Conservation (phyloP, 495 filamentous ascomycete species). For the Aspergillus taichungensis region DNA sequence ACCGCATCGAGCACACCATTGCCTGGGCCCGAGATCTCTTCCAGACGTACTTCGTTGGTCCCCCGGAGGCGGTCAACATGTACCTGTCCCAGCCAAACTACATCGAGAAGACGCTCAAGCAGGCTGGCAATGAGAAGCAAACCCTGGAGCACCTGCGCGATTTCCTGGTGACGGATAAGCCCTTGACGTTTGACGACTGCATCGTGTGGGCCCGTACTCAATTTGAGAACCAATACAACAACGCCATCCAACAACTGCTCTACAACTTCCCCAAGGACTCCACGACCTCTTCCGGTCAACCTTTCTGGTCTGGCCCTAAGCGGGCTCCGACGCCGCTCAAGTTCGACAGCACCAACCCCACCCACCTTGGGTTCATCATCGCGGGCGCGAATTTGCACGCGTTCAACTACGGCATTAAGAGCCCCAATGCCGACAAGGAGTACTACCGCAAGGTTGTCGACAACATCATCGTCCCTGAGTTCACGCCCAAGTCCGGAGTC, state of each 20-base stretch:
- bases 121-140: slow-evolving; percentile 92
- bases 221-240: slow-evolving; percentile 96
- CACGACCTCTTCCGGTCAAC: slow-evolving; percentile 73
- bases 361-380: slow-evolving; percentile 78
- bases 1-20: slow-evolving; percentile 98
- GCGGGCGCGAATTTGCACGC: slow-evolving; percentile 89
- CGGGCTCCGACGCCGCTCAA: slow-evolving; percentile 86
- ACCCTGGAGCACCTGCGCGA: slow-evolving; percentile 86
- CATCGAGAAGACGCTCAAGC: slow-evolving; percentile 80
- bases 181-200: slow-evolving; percentile 89
- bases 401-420: slow-evolving; percentile 94
- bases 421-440: slow-evolving; percentile 53
- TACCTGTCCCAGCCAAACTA: slow-evolving; percentile 91
- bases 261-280: slow-evolving; percentile 98
- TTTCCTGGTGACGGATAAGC: slow-evolving; percentile 88
- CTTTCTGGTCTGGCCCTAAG: slow-evolving; percentile 98
- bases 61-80: slow-evolving; percentile 89
- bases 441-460: slow-evolving; percentile 73
- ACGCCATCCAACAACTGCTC: slow-evolving; percentile 90
- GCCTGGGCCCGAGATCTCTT: slow-evolving; percentile 96
- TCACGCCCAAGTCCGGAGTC: slow-evolving; percentile 81
- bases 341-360: slow-evolving; percentile 75
- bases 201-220: slow-evolving; percentile 86
- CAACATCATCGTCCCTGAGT: slow-evolving; percentile 94
- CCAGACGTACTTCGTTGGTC: slow-evolving; percentile 85